phyloP scores from a whole-genome alignment of 139 green algal genomes.

The Chlorella sp. region DNA sequence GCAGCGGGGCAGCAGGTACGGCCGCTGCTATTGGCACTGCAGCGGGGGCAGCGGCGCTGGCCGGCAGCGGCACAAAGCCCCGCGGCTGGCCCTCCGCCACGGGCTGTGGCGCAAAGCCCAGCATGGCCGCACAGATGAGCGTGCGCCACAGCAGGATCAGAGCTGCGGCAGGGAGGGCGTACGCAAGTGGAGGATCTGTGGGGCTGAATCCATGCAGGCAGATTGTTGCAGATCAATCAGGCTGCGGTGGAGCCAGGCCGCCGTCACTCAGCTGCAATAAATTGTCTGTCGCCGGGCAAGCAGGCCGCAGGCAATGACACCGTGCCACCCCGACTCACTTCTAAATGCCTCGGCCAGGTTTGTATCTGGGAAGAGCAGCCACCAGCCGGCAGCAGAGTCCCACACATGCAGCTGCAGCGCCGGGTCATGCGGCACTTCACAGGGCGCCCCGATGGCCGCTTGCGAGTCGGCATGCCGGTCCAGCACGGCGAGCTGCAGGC shows the following conservation, averaged over 20 bases:
- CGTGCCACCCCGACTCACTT: slow-evolving; percentile 7
- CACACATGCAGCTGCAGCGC: background rate
- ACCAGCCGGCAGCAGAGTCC: slow-evolving; percentile 1
- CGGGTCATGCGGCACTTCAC: background rate
- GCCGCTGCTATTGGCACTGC: background rate
- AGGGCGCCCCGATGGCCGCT: too few species aligned
- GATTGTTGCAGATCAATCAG: too few species aligned
- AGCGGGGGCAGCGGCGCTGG: too few species aligned
- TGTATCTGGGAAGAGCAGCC: background rate
- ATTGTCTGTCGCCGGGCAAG: too few species aligned
- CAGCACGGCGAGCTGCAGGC: background rate
- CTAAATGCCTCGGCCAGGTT: background rate
- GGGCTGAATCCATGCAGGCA: too few species aligned
- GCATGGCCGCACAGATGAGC: background rate
- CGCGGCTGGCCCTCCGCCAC: background rate
- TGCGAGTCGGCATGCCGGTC: background rate
- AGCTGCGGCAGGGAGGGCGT: background rate
- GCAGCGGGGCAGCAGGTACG: background rate
- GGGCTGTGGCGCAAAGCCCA: background rate
- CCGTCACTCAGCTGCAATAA: too few species aligned
- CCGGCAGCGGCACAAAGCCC: too few species aligned
- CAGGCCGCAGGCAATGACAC: too few species aligned
- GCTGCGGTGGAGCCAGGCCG: too few species aligned
- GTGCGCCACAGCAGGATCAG: slow-evolving; percentile 6
- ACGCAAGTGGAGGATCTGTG: too few species aligned